Evolutionary conservation across 2,329 filamentous ascomycete species (phyloP).

Genomic region (Chrysoporthe austroafricana): DNA sequence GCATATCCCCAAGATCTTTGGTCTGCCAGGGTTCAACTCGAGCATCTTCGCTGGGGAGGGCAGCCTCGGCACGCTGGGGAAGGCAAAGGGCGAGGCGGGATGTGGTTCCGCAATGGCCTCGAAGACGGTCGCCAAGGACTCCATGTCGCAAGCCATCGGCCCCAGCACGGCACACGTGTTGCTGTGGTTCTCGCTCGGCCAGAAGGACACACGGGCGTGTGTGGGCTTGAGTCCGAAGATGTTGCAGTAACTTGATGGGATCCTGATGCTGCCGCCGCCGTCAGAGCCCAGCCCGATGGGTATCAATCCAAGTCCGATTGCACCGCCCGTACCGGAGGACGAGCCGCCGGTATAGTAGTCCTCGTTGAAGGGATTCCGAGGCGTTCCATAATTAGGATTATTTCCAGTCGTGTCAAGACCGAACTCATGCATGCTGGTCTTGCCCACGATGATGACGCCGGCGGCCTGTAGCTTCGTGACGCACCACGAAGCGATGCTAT

Average conservation of each 20-base stretch:
- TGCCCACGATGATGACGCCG: conserved; percentile 73
- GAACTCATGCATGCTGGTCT: conserved; percentile 77
- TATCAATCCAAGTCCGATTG: conserved; percentile 69
- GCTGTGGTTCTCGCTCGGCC: conserved; percentile 62
- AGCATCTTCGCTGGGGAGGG: conserved; percentile 31
- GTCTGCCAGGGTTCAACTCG: conserved; percentile 30
- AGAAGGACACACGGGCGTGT: conserved; percentile 66
- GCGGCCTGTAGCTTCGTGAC: conserved; percentile 71
- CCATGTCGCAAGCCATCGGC: conserved; percentile 68
- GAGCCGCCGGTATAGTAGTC: conserved; percentile 78
- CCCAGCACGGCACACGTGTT: conserved; percentile 68
- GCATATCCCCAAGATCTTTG: conserved; percentile 65
- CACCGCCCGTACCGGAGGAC: conserved; percentile 74
- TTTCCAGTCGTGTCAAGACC: conserved; percentile 77
- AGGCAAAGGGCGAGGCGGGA: conserved; percentile 56
- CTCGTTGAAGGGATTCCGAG: conserved; percentile 73
- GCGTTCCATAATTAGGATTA: conserved; percentile 74
- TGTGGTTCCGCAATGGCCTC: conserved; percentile 68
- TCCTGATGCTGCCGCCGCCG: conserved; percentile 74
- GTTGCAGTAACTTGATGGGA: conserved; percentile 73
- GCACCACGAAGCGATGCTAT: conserved; percentile 65
- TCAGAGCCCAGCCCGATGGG: conserved; percentile 75
- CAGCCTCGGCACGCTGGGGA: conserved; percentile 38
- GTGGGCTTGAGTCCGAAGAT: conserved; percentile 75
- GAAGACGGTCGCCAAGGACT: conserved; percentile 68